Evolutionary conservation across 805 yeast genomes (phyloP), one percentile per base, ranked within the genome.

Genomic region (Candida tammaniensis): DNA sequence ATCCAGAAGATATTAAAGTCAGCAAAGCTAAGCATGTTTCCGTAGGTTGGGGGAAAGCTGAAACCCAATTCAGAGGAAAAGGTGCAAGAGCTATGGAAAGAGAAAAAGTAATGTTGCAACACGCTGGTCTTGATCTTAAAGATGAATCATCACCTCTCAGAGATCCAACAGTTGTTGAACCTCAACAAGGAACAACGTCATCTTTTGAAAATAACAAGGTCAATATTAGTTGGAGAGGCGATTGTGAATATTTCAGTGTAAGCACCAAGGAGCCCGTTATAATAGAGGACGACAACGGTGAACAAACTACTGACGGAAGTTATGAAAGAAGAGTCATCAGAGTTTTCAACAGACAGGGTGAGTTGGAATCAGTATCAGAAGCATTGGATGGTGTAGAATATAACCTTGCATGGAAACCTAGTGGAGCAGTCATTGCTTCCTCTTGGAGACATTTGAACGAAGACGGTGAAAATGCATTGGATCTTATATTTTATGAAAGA

Each of bases 31-130:
- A 80, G 46, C 96, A 93, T 53, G 96, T 93, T 23, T 82, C 91
- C 17, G 96, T 93, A 27, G 99, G 99, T 17, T 93, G 99, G 99
- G 99, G 99, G 52, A 85, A 83, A 42, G 81, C 82, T 47, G 98
- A 91, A 57, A 93, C 99, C 0, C 99, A 93, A 61, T 93, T 93
- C 59, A 80, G 83, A 59, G 99, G 99, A 33, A 81, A 76, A 51
- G 98, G 98, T 43, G 93, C 85, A 19, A 82, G 81, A 49, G 87
- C 84, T 6, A 52, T 76, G 40, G 94, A 84, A 59, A 72, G 91
- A 59, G 83, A 74, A 47, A 60, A 64, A 37, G 55, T 54, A 33
- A 74, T 78, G 2, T 58, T 75, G 68, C 80, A 50, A 55, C 74
- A 74, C 50, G 80, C 89, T 1, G 93, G 89, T 14, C 57, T 82